Conservation (phyloP, 1,284 basidiomycete species). For the Ceratobasidium sp. region DNA sequence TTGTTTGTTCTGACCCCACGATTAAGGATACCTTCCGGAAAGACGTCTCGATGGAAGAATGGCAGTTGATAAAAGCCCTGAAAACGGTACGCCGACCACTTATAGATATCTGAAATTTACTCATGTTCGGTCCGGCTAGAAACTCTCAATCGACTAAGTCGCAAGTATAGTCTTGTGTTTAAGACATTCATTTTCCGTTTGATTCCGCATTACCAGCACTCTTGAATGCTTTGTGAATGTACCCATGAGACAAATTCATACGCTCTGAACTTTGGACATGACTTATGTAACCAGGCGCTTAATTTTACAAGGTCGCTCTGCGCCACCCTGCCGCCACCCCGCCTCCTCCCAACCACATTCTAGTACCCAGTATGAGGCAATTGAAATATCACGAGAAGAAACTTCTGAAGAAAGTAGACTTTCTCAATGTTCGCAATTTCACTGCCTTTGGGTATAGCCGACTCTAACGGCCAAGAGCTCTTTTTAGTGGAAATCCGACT, state of each 20-base stretch:
- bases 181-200: not conserved
- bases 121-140: not conserved
- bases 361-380: slow-evolving; percentile 74
- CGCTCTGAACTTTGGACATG: no score
- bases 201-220: not conserved
- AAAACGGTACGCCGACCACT: slow-evolving; percentile 77
- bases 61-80: slow-evolving; percentile 92
- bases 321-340: slow-evolving; percentile 13
- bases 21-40: slow-evolving; percentile 85
- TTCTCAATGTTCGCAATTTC: slow-evolving; percentile 78
- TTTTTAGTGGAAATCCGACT: slow-evolving; percentile 95
- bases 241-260: not conserved
- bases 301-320: slow-evolving; percentile 15
- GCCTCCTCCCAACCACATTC: not conserved
- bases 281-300: slow-evolving; percentile 25
- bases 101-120: not conserved
- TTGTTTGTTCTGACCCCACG: slow-evolving; percentile 35
- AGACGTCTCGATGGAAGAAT: slow-evolving; percentile 93
- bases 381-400: slow-evolving; percentile 96
- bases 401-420: slow-evolving; percentile 95
- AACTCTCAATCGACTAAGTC: slow-evolving; percentile 40
- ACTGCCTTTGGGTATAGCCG: not conserved
- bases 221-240: not conserved
- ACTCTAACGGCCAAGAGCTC: not conserved
- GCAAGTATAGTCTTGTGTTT: not conserved